Conservation (phyloP, 2,329 filamentous ascomycete species). For the Gliomastix tumulicola region DNA sequence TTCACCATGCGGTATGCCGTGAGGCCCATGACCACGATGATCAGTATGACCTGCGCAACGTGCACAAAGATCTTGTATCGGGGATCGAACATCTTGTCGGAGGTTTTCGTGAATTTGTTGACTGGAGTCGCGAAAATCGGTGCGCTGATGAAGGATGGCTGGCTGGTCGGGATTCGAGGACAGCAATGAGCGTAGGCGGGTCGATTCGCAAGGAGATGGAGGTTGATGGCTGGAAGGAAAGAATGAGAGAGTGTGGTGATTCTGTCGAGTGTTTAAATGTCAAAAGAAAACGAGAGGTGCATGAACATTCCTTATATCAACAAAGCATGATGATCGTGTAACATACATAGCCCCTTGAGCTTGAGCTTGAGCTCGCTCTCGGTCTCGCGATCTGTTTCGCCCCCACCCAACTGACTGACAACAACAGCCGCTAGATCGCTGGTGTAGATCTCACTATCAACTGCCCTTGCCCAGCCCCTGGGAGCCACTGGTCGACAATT, state of each 20-base stretch:
- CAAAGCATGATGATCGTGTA: too few species aligned
- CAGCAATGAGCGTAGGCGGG: not conserved
- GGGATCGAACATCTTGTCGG: not conserved
- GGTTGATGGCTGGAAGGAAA: not conserved
- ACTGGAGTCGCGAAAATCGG: not conserved
- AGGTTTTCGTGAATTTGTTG: not conserved
- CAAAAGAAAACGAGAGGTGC: slow-evolving; percentile 20
- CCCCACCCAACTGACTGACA: not conserved
- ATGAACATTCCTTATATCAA: not conserved
- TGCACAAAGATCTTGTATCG: not conserved
- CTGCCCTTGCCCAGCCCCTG: not conserved
- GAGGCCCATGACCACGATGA: not conserved
- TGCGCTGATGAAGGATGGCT: not conserved
- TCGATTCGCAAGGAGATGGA: not conserved
- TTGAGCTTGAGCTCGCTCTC: not conserved
- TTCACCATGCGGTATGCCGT: not conserved
- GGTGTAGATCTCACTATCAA: not conserved
- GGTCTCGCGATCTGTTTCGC: not conserved
- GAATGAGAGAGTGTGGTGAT: too few species aligned
- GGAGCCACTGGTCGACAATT: not conserved
- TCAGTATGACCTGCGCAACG: not conserved
- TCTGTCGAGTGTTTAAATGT: too few species aligned
- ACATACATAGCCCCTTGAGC: not conserved
- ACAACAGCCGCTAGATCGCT: not conserved
- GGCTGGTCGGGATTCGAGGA: too few species aligned